Base-by-base conservation (phyloP, 1,284 basidiomycete genomes). In the Mycosarcoma mackinlayi region DNA sequence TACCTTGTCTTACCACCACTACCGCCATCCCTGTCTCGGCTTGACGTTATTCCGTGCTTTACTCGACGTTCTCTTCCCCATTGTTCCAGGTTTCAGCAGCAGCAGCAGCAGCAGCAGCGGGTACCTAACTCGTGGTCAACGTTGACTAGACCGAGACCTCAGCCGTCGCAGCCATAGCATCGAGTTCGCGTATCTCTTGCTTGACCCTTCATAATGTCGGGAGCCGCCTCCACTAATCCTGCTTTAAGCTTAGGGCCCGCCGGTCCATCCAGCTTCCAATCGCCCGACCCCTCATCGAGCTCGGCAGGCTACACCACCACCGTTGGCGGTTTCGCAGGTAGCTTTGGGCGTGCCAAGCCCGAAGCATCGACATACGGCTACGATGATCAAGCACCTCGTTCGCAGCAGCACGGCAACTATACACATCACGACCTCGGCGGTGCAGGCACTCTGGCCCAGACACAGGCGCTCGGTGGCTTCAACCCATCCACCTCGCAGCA, bases 311-410 rank as follows among this genome's bases (percentile, higher is more conserved):
- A 65, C 37, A 51, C 34, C 45, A 31, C 35, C 35, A 30, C 52
- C 23, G 52, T 60, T 21, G 62, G 50, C 31, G 49, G 54, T 34
- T 62, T 66, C 25, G 58, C 57, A 8, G 46, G 50, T 25, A 42
- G 50, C 37, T 65, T 54, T 33, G 54, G 58, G 13, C 58, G 68
- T 23, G 48, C 55, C 46, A 71, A 71, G 54, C 19, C 44, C n/a
- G 69, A 72, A 10, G 35, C 37, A 3, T 54, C 62, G 10, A 31
- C 48, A 13, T 72, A 67, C 49, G 33, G 16, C 37, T 67, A 72
- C 56, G 63, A 72, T 37, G 63, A 67, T 23, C 69, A 72, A 49
- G 63, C 69, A 2, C 69, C 69, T 31, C 69, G 69, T 11, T 72
- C 63, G 16, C 68, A 71, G 28, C 67, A 70, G 45, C 61, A 59